Base-by-base conservation (phyloP, 2,329 filamentous ascomycete species). In the Verticillium isaacii region DNA sequence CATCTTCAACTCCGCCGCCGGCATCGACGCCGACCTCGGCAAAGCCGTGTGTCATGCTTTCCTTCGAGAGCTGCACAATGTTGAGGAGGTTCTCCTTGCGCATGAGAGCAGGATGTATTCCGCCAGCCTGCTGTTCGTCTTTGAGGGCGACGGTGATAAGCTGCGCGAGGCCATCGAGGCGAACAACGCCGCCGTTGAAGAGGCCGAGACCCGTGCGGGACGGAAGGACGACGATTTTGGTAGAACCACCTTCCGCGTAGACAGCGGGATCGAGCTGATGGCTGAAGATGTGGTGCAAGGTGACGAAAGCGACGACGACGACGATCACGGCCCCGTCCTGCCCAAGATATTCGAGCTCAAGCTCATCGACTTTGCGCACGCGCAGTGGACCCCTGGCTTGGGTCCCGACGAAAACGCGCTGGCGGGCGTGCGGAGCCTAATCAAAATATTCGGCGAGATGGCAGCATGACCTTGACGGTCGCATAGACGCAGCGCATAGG, bases 281-380 rank as follows among this genome's bases (percentile, higher is more conserved):
- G 69, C 61, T 62, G 70, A 63, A 58, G 65, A 65, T 41, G 54
- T 67, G 6, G 66, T 68, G 52, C 71, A 72, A 14, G 72, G 74
- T 5, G 75, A 77, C 2, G 79, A 82, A 2, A 81, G 81, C 4
- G 85, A 88, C 2, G 82, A 77, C 0, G 72, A 74, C 1, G 74
- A 78, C 1, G 79, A 80, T 2, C 79, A 80, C 1, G 81, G 56
- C 80, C 84, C 59, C 32, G 64, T 67, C 17, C 64, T 79, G 12
- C 89, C 89, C 0, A 88, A 88, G 68, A 85, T 96, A 54, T 92
- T 89, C 69, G 84, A 87, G 14, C 82, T 97, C 58, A 95, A 94
- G 72, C 82, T 99, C 65, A 99, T 99, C 68, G 95, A 99, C 74
- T 99, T 99, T 81, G 95, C 95, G 1, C 95, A 99, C 75, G 95